Percentiles rank a stretch among this genome's conserved stretches.
Conservation (phyloP, 2,329 filamentous ascomycete species). For the Furcasterigmium furcatum region DNA sequence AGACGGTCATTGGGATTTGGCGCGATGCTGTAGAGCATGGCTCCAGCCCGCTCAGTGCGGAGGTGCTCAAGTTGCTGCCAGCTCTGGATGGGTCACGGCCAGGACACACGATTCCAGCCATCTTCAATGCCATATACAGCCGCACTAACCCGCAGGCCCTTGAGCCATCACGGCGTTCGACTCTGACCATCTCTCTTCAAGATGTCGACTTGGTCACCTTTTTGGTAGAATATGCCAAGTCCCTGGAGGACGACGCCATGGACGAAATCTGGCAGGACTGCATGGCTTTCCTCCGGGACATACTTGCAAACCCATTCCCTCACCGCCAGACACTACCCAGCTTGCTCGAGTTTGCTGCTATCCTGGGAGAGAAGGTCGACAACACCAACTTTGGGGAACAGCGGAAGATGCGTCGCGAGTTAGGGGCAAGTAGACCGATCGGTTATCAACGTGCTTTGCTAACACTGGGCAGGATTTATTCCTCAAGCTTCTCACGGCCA, state of each 20-base stretch:
- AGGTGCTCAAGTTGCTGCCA: slow-evolving; percentile 83
- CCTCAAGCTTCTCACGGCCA: slow-evolving; percentile 81
- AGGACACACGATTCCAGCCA: slow-evolving; percentile 85
- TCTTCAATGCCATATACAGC: slow-evolving; percentile 96
- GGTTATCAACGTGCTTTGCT: slow-evolving; percentile 14
- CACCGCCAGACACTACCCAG: slow-evolving; percentile 87
- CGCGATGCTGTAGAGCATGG: slow-evolving; percentile 45
- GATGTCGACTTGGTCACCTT: slow-evolving; percentile 86
- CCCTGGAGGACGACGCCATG: slow-evolving; percentile 93
- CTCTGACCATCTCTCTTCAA: slow-evolving; percentile 78
- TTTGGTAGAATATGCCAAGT: slow-evolving; percentile 83
- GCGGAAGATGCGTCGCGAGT: slow-evolving; percentile 82
- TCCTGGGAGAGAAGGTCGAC: slow-evolving; percentile 91
- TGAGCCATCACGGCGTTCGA: slow-evolving; percentile 78
- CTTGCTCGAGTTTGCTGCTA: slow-evolving; percentile 82
- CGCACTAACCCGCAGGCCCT: slow-evolving; percentile 81
- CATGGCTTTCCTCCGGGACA: slow-evolving; percentile 82
- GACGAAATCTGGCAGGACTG: slow-evolving; percentile 98
- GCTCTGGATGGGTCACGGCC: slow-evolving; percentile 89
- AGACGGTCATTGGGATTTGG: slow-evolving; percentile 88
- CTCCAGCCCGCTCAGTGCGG: slow-evolving; percentile 48
- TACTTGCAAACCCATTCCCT: slow-evolving; percentile 90
- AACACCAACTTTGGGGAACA: slow-evolving; percentile 98
- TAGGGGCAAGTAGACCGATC: slow-evolving; percentile 63
- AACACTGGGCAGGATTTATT: slow-evolving; percentile 70